These are phyloP conservation scores for Cyberlindnera saturnus DNA, from an alignment of 805 yeast species.

Conservation along the genomic window DNA sequence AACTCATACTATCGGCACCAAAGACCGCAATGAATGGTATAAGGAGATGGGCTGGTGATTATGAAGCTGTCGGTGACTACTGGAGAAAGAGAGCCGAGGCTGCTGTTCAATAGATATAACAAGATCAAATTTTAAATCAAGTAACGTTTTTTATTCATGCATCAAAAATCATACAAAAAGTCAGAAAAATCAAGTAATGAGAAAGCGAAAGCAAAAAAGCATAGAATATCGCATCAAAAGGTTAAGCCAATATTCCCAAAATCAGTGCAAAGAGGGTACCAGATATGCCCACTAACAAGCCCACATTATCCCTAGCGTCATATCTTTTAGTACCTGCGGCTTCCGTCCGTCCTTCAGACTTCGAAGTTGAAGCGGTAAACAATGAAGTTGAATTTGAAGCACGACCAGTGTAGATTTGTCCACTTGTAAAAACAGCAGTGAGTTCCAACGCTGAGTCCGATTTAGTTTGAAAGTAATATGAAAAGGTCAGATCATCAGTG, in stretches of 20 bases:
- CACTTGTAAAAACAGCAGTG: slow-evolving; percentile 12
- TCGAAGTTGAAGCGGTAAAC: not conserved
- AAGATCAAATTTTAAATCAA: not conserved
- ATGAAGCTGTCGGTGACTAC: slow-evolving; percentile 76
- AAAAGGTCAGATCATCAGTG: slow-evolving; percentile 13
- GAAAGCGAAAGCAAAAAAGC: too few species aligned
- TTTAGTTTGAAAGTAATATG: not conserved
- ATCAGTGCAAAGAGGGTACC: too few species aligned
- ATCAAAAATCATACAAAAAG: too few species aligned
- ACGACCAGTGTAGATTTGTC: slow-evolving; percentile 15
- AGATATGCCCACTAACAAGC: too few species aligned
- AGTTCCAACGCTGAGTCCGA: slow-evolving; percentile 2
- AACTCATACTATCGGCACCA: slow-evolving; percentile 34
- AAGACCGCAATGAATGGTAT: slow-evolving; percentile 57
- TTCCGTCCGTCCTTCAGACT: too few species aligned
- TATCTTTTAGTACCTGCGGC: too few species aligned
- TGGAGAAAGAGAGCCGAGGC: slow-evolving; percentile 85
- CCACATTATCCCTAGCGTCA: too few species aligned
- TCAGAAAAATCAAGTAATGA: too few species aligned
- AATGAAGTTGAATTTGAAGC: slow-evolving; percentile 1
- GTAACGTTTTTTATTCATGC: too few species aligned
- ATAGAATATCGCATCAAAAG: too few species aligned
- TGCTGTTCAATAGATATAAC: slow-evolving; percentile 31
- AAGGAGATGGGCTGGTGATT: slow-evolving; percentile 30
- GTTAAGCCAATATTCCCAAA: too few species aligned